A percentile compares a stretch with the other conserved stretches of the same genome.
Conservation (phyloP, 2,329 filamentous ascomycete genomes). For the Trichoderma brevicompactum region DNA sequence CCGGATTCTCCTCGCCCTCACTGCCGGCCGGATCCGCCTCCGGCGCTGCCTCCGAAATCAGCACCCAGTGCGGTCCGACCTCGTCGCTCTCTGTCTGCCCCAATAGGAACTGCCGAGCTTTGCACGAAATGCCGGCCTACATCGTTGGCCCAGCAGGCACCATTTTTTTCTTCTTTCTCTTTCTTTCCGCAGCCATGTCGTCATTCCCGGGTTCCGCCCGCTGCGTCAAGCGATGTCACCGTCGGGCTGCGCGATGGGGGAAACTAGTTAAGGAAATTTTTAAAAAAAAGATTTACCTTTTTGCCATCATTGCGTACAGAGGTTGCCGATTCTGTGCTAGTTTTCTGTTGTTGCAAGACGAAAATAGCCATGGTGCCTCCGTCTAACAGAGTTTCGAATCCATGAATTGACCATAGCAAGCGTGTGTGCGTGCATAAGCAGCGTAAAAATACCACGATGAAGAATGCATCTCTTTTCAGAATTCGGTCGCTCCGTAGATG, state of each 20-base stretch:
- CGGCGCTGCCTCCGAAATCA: slow-evolving; percentile 6
- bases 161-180: not conserved
- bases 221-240: not conserved
- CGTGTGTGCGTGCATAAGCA: no score
- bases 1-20: slow-evolving; percentile 5
- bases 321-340: no score
- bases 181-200: not conserved
- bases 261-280: not conserved
- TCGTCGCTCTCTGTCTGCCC: not conserved
- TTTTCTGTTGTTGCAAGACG: no score
- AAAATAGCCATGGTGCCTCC: no score
- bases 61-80: not conserved
- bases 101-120: slow-evolving; percentile 11
- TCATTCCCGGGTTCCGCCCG: not conserved
- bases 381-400: no score
- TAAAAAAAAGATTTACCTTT: no score
- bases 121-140: slow-evolving; percentile 10
- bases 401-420: no score
- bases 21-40: slow-evolving; percentile 10
- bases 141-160: not conserved
- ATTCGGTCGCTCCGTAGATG: no score
- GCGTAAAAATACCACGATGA: no score
- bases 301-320: no score
- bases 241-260: not conserved
- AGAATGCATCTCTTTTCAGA: no score